phyloP scores from a whole-genome alignment of 805 yeast genomes.

The Saccharomycopsis amapae region DNA sequence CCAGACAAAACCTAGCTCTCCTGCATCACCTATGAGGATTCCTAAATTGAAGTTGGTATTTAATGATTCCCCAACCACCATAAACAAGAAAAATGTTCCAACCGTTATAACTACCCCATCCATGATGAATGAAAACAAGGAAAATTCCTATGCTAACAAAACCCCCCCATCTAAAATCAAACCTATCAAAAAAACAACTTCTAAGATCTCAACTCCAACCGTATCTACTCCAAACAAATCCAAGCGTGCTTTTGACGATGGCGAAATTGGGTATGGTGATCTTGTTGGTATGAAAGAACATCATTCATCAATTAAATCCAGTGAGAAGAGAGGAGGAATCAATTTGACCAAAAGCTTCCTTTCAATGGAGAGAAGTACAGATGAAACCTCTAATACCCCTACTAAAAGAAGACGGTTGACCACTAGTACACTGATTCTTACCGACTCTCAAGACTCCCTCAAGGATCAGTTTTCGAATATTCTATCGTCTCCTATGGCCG shows the following conservation, averaged over 20 bases:
- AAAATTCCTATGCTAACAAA: too few relatives aligned
- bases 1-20: too few relatives aligned
- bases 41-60: too few relatives aligned
- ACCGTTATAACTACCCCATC: background rate
- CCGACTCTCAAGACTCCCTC: background rate
- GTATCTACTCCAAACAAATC: constrained; percentile 6
- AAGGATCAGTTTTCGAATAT: background rate
- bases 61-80: background rate
- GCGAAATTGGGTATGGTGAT: constrained; percentile 5
- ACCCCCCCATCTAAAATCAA: background rate
- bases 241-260: constrained; percentile 11
- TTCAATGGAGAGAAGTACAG: background rate
- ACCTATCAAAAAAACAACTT: too few relatives aligned
- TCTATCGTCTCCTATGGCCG: background rate
- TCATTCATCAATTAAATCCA: background rate
- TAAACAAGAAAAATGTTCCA: background rate
- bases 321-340: background rate
- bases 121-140: too few relatives aligned
- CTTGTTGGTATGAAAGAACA: background rate
- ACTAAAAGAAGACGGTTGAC: background rate
- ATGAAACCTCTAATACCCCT: background rate
- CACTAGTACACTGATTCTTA: background rate
- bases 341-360: too few relatives aligned
- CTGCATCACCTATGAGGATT: background rate
- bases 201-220: background rate